phyloP scores from a whole-genome alignment of 305 asterid species.

The Fraxinus angustifolia region DNA sequence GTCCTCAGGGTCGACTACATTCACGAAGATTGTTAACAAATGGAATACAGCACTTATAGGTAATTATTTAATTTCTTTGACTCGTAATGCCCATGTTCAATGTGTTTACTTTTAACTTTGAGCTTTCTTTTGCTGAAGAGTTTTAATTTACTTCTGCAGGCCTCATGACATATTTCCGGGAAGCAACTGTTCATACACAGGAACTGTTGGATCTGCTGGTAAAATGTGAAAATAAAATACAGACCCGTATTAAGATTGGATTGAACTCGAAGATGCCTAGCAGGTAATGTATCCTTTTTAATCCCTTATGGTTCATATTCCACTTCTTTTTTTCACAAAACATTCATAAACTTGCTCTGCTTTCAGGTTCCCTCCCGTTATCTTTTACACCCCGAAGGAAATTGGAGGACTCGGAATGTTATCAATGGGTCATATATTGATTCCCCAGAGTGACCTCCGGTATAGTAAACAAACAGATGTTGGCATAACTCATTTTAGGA shows the following conservation, averaged over 20 bases:
- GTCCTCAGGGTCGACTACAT: constrained; percentile 99
- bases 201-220: constrained; percentile 91
- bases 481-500: constrained; percentile 97
- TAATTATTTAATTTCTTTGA: constrained; percentile 24
- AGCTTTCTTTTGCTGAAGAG: constrained; percentile 22
- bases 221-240: constrained; percentile 95
- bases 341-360: constrained; percentile 5
- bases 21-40: constrained; percentile 97
- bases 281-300: constrained; percentile 46
- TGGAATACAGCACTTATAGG: constrained; percentile 99
- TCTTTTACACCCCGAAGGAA: constrained; percentile 97
- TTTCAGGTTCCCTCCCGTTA: constrained; percentile 94
- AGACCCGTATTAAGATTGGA: constrained; percentile 97
- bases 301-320: constrained; percentile 6
- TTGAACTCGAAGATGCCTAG: constrained; percentile 97
- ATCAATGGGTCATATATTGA: constrained; percentile 98
- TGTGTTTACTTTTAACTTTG: constrained; percentile 8
- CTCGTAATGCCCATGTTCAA: constrained; percentile 1
- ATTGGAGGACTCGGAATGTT: constrained; percentile 99
- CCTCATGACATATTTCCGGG: constrained; percentile 98
- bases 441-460: constrained; percentile 97
- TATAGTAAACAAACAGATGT: constrained; percentile 96
- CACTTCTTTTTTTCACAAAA: not conserved
- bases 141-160: constrained; percentile 44
- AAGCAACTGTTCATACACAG: constrained; percentile 98